Base-by-base conservation (phyloP, 306 rosid species). In the Comarum palustre region DNA sequence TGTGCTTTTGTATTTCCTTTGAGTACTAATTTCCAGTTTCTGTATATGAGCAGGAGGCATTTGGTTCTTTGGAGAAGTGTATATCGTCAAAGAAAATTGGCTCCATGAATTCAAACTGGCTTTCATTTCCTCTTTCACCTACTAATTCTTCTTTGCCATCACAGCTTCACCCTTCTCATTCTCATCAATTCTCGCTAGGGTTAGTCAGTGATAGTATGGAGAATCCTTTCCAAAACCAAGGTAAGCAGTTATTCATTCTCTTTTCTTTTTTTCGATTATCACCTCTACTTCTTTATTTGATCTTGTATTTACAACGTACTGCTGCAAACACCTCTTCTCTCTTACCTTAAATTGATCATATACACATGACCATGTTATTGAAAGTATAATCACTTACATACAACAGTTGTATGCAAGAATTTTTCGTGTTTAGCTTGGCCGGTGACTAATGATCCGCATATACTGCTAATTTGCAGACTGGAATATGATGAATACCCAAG, bases 71-170 rank as follows among this genome's bases (percentile, higher is more conserved):
- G 77, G 62, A 77, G 58, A 57, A 22, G 20, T 50, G 27, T 55
- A 27, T 4, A 38, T 64, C 51, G 8, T 25, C 58, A 1, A 39
- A 19, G 6, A 32, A 36, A 34, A 80, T 74, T 86, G 84, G 88
- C 67, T 86, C 95, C 62, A 88, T 88, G 92, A 91, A 94, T 74
- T 77, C 94, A 79, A 94, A 91, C 89, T 94, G 99, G 97, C 96
- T 94, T 51, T 91, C 99, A 2, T 94, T 89, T 79, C 99, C 99
- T 57, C 92, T 91, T 69, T 89, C 96, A 32, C 97, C 97, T 11
- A 79, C 91, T 72, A 87, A 88, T 74, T 83, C 99, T 77, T 85
- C 98, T 2, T 67, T 89, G 55, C 90, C 97, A 10, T 24, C 92
- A 41, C 88, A 90, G 68, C 87, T 90, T 14, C 92, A 92, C 77